phyloP scores from a whole-genome alignment of 306 rosid genomes.

The Sicyos baderoa region DNA sequence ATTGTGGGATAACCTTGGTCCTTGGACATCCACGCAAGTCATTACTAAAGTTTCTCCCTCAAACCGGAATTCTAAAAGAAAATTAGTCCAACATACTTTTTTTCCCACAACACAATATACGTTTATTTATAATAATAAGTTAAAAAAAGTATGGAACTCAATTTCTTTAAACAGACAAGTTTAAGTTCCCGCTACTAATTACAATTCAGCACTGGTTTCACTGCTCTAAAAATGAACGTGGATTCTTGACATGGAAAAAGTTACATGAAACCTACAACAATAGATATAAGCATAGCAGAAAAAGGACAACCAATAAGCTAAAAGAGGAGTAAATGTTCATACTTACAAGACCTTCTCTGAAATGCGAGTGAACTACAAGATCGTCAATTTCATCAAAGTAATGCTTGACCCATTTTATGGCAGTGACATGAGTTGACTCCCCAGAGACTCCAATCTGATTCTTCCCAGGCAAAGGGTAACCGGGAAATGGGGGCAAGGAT shows the following conservation, averaged over 20 bases:
- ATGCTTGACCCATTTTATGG: slow-evolving; percentile 78
- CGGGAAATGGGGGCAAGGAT: slow-evolving; percentile 75
- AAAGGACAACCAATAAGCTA: not conserved
- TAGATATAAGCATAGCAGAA: not conserved
- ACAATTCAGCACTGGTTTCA: not conserved
- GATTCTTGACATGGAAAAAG: not conserved
- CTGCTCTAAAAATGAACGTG: not conserved
- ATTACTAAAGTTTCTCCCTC: not conserved
- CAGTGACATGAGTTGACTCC: slow-evolving; percentile 40
- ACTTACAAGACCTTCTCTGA: slow-evolving; percentile 83
- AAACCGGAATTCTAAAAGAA: not conserved
- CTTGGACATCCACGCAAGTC: not conserved
- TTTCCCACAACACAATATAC: not conserved
- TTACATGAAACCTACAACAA: not conserved
- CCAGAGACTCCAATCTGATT: slow-evolving; percentile 27
- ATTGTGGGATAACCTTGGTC: not conserved
- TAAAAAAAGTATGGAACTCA: not conserved
- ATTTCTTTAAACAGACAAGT: not conserved
- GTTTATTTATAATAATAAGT: not conserved
- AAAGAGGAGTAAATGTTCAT: not conserved
- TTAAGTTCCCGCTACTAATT: not conserved
- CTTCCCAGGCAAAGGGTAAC: slow-evolving; percentile 49
- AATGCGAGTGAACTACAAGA: slow-evolving; percentile 61
- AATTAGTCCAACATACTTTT: not conserved
- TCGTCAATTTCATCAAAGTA: slow-evolving; percentile 57